Evolutionary conservation across 805 yeast species (phyloP).

Genomic region (Teunomyces tritomae): DNA sequence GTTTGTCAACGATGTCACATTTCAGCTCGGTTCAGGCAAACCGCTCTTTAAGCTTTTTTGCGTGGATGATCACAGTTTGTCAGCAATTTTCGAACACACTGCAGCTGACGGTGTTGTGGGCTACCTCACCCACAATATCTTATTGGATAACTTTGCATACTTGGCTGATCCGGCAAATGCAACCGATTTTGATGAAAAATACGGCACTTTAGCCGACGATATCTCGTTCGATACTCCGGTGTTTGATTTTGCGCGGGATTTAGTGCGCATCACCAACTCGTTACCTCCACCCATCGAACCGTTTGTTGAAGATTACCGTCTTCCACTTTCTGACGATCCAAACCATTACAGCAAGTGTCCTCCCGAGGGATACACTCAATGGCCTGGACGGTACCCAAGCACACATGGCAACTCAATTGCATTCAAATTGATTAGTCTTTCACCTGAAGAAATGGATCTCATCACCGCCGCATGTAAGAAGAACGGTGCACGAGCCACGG

Average conservation of each 20-base stretch:
- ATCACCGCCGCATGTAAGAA: conserved; percentile 27
- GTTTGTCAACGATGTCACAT: conserved; percentile 16
- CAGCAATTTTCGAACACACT: conserved; percentile 35
- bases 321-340: conserved; percentile 27
- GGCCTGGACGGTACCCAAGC: conserved; percentile 32
- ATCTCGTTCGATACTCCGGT: conserved; percentile 11
- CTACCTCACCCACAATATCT: conserved; percentile 31
- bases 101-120: conserved; percentile 40
- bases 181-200: conserved; percentile 7
- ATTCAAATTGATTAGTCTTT: conserved; percentile 26
- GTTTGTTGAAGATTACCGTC: conserved; percentile 22
- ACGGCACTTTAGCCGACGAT: conserved; percentile 7
- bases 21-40: conserved; percentile 19
- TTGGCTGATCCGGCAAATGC: conserved; percentile 10
- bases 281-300: conserved; percentile 37
- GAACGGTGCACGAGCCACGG: conserved; percentile 31
- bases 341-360: conserved; percentile 18
- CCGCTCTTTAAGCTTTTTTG: conserved; percentile 31
- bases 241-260: conserved; percentile 22
- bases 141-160: conserved; percentile 25
- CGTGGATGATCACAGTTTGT: conserved; percentile 19
- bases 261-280: conserved; percentile 17
- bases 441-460: conserved; percentile 19
- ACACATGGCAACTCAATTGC: conserved; percentile 16
- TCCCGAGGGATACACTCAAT: conserved; percentile 20